These are phyloP conservation scores for Penicillium crustosum DNA, from an alignment of 2,329 filamentous ascomycete species.

Conservation along the genomic window DNA sequence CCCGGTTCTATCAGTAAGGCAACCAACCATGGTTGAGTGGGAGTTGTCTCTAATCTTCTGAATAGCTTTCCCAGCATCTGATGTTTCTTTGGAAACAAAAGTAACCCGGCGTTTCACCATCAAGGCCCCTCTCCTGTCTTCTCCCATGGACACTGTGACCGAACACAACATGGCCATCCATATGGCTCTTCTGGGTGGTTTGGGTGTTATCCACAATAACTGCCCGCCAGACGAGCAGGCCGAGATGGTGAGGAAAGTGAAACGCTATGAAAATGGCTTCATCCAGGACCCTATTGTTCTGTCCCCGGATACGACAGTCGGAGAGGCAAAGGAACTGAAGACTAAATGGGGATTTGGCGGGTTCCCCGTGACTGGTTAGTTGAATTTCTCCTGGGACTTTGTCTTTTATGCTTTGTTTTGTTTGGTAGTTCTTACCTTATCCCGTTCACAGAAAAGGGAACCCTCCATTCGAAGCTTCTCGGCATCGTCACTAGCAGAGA, in stretches of 20 bases:
- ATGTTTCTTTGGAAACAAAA: conserved; percentile 82
- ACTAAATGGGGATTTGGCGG: conserved; percentile 98
- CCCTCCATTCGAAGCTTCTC: conserved; percentile 89
- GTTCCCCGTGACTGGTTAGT: conserved; percentile 95
- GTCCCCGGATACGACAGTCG: conserved; percentile 79
- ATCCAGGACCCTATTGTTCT: conserved; percentile 95
- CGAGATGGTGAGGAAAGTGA: conserved; percentile 98
- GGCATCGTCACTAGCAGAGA: conserved; percentile 98
- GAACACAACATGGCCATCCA: conserved; percentile 99
- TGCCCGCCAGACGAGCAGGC: conserved; percentile 96
- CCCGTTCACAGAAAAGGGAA: conserved; percentile 70
- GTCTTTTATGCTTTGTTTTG: not conserved
- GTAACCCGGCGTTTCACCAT: conserved; percentile 93
- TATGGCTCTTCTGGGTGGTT: conserved; percentile 59
- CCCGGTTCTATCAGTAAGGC: conserved; percentile 85
- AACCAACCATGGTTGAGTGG: not conserved
- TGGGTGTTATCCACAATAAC: conserved; percentile 96
- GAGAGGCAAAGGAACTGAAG: conserved; percentile 87
- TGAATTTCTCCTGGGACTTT: not conserved
- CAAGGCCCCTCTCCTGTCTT: conserved; percentile 95
- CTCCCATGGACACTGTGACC: conserved; percentile 99
- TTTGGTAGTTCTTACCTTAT: not conserved
- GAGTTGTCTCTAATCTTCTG: not conserved
- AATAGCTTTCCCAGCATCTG: conserved; percentile 81
- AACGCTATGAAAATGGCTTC: conserved; percentile 99